Conservation (phyloP, 148 eudicot genomes). For the Spergularia marina region DNA sequence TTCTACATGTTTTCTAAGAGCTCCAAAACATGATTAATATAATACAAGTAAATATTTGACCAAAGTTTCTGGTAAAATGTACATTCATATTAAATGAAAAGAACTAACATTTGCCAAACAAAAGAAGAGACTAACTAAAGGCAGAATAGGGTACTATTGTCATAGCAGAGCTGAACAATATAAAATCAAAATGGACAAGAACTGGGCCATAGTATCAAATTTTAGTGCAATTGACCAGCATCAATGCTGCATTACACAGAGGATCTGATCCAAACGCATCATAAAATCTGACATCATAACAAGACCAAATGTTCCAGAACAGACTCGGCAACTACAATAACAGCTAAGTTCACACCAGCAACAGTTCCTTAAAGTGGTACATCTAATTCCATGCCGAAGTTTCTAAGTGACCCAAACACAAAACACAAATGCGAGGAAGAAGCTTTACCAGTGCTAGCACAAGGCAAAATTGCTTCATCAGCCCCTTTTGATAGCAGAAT, state of each 20-base stretch:
- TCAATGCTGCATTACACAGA: neutral
- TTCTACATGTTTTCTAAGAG: neutral
- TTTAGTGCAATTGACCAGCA: neutral
- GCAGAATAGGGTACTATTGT: conserved; percentile 1
- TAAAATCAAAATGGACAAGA: neutral
- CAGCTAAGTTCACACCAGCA: too few species aligned
- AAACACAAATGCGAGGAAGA: conserved; percentile 17
- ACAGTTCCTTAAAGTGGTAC: too few species aligned
- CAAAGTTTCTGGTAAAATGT: neutral
- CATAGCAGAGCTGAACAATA: neutral
- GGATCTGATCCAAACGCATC: neutral
- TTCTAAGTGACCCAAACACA: conserved; percentile 8
- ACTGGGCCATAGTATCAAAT: neutral
- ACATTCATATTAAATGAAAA: neutral
- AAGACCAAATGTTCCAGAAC: neutral
- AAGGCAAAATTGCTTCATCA: conserved; percentile 92
- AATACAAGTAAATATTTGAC: neutral
- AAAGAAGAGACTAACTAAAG: neutral
- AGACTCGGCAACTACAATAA: too few species aligned
- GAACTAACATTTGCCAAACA: neutral
- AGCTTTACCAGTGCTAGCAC: conserved; percentile 53
- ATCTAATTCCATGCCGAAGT: too few species aligned
- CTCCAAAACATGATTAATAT: neutral
- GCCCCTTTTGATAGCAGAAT: conserved; percentile 90
- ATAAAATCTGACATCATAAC: neutral